Conservation (phyloP, 225 moss, liverwort and hornwort genomes). For the Bryum argenteum region DNA sequence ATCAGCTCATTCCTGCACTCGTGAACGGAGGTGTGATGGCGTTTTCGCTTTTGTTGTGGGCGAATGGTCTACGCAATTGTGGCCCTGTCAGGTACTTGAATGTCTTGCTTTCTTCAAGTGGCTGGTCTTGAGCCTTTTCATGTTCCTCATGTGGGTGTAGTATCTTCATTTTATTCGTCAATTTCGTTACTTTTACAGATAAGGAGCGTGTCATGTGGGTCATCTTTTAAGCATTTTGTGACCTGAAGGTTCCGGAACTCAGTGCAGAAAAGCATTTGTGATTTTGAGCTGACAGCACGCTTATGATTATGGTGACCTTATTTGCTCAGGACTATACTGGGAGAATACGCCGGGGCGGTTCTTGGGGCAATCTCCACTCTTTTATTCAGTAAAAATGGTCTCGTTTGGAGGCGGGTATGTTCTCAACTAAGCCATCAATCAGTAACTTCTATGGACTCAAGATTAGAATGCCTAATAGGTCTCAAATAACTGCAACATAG, state of each 20-base stretch:
- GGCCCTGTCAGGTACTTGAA: conserved; percentile 80
- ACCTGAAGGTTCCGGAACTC: not conserved
- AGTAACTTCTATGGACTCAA: too few species aligned
- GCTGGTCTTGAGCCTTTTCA: not conserved
- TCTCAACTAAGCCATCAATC: too few species aligned
- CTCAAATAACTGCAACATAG: too few species aligned
- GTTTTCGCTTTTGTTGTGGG: conserved; percentile 82
- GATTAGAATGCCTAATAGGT: too few species aligned
- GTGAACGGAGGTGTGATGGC: conserved; percentile 83
- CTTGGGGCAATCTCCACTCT: conserved; percentile 87
- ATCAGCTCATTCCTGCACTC: conserved; percentile 78
- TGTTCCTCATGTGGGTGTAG: not conserved
- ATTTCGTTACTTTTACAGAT: not conserved
- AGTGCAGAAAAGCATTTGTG: too few species aligned
- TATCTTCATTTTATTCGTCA: not conserved
- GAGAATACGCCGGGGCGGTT: conserved; percentile 91
- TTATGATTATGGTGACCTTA: conserved; percentile 21
- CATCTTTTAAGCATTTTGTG: not conserved
- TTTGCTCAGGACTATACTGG: conserved; percentile 76
- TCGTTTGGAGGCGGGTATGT: conserved; percentile 72
- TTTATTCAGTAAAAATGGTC: conserved; percentile 79
- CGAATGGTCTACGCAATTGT: conserved; percentile 85
- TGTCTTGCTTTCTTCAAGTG: not conserved
- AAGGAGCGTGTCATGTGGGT: not conserved
- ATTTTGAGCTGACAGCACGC: not conserved